These are phyloP conservation scores for Achlya hypogyna DNA, from an alignment of 352 stramenopile genomes.

Conservation along the genomic window DNA sequence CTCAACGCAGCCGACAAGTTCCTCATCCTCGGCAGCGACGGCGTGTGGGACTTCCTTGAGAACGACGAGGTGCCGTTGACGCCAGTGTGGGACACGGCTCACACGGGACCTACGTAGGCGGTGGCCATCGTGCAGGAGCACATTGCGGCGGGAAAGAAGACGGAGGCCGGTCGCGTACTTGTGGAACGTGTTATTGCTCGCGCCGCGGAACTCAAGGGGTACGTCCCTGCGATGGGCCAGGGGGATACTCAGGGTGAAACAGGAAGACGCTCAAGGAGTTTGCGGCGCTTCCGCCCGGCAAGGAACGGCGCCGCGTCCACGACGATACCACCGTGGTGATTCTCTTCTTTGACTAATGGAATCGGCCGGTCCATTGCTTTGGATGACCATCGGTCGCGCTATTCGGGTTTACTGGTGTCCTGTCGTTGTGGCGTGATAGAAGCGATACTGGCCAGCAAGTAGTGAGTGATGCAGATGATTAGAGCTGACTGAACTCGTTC, in stretches of 20 bases:
- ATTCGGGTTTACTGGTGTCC: background rate
- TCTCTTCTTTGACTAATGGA: slow-evolving; percentile 51
- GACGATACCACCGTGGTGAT: slow-evolving; percentile 91
- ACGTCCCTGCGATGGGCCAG: background rate
- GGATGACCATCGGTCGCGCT: no score
- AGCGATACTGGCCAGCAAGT: no score
- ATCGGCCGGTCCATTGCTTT: background rate
- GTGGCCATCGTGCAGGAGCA: slow-evolving; percentile 85
- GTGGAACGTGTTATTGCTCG: slow-evolving; percentile 75
- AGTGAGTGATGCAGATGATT: no score
- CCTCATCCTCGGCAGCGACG: slow-evolving; percentile 95
- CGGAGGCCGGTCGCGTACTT: slow-evolving; percentile 59
- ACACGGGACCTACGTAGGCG: no score
- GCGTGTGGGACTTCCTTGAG: slow-evolving; percentile 95
- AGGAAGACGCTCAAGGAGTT: slow-evolving; percentile 75
- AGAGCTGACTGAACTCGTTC: no score
- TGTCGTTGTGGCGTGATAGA: background rate
- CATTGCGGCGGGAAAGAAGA: slow-evolving; percentile 44
- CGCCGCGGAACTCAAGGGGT: slow-evolving; percentile 54
- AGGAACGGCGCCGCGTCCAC: slow-evolving; percentile 76
- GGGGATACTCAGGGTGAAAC: background rate
- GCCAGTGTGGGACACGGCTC: no score
- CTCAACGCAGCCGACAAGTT: slow-evolving; percentile 88
- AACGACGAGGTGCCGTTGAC: slow-evolving; percentile 90
- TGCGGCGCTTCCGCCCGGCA: slow-evolving; percentile 69